A percentile compares a stretch with the other conserved stretches of the same genome.
These are phyloP conservation scores for Petunia secreta DNA, from an alignment of 257 asterid species.

Conservation along the genomic window DNA sequence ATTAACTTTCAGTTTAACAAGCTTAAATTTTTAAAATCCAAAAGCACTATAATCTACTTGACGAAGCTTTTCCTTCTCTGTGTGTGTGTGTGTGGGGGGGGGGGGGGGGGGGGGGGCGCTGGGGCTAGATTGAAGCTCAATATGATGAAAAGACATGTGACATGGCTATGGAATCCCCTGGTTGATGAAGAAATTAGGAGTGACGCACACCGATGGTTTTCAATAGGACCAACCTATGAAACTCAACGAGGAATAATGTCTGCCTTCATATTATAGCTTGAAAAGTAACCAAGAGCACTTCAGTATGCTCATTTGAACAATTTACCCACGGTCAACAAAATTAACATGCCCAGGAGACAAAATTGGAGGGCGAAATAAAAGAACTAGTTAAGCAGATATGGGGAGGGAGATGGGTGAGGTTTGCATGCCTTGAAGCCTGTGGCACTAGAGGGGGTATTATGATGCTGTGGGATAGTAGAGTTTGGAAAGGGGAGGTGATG, in stretches of 20 bases:
- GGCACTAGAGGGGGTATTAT: no score
- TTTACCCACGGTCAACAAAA: not conserved
- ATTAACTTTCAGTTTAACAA: slow-evolving; percentile 10
- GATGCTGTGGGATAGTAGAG: no score
- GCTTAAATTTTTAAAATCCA: not conserved
- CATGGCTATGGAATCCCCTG: not conserved
- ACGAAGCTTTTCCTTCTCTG: not conserved
- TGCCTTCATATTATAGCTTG: slow-evolving; percentile 6
- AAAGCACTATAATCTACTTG: not conserved
- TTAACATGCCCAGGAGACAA: not conserved
- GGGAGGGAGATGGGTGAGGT: no score
- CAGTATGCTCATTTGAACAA: not conserved
- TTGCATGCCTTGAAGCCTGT: no score
- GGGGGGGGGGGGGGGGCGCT: not conserved
- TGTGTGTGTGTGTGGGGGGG: not conserved
- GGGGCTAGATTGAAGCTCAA: not conserved
- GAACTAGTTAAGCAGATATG: no score
- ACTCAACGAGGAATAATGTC: not conserved
- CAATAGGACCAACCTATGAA: not conserved
- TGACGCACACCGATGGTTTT: not conserved
- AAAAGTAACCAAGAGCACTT: not conserved
- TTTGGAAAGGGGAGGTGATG: no score
- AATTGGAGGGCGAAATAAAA: no score
- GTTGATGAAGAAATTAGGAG: slow-evolving; percentile 13
- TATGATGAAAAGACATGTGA: not conserved